Conservation (phyloP, 2,329 filamentous ascomycete genomes). For the Orbilia javanica region DNA sequence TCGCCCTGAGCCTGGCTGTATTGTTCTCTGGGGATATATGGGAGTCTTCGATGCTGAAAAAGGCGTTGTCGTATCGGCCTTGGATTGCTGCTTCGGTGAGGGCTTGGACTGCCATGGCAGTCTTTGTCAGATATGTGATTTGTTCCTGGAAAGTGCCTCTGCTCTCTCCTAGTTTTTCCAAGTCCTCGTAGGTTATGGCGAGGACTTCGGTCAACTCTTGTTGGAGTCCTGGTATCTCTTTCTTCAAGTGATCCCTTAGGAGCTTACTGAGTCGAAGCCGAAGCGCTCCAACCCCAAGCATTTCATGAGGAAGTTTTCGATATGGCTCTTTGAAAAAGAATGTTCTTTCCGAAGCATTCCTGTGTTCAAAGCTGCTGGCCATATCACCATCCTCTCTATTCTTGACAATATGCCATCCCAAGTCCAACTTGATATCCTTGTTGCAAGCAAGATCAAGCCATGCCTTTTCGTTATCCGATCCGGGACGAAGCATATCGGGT, state of each 20-base stretch:
- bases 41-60: conserved; percentile 26
- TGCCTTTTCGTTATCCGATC: conserved; percentile 65
- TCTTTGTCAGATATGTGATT: conserved; percentile 61
- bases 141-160: conserved; percentile 60
- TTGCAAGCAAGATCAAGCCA: conserved; percentile 62
- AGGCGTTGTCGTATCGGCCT: conserved; percentile 54
- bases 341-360: conserved; percentile 44
- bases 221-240: conserved; percentile 34
- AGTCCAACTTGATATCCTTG: conserved; percentile 60
- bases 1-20: conserved; percentile 56
- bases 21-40: conserved; percentile 25
- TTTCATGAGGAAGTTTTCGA: conserved; percentile 26
- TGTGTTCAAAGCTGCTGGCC: conserved; percentile 36
- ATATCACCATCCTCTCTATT: conserved; percentile 66
- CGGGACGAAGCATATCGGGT: conserved; percentile 67
- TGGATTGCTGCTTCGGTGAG: conserved; percentile 61
- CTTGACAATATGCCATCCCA: conserved; percentile 71
- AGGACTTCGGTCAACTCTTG: conserved; percentile 39
- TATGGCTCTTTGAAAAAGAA: conserved; percentile 48
- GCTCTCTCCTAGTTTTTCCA: conserved; percentile 56
- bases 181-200: conserved; percentile 20
- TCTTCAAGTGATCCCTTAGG: conserved; percentile 26
- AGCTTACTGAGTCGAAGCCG: conserved; percentile 21
- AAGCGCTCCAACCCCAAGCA: conserved; percentile 22
- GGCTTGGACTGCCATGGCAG: conserved; percentile 64